A percentile compares a stretch with the other conserved stretches of the same genome.
Conservation (phyloP, 352 stramenopile species). For the Pythium rishiriense region DNA sequence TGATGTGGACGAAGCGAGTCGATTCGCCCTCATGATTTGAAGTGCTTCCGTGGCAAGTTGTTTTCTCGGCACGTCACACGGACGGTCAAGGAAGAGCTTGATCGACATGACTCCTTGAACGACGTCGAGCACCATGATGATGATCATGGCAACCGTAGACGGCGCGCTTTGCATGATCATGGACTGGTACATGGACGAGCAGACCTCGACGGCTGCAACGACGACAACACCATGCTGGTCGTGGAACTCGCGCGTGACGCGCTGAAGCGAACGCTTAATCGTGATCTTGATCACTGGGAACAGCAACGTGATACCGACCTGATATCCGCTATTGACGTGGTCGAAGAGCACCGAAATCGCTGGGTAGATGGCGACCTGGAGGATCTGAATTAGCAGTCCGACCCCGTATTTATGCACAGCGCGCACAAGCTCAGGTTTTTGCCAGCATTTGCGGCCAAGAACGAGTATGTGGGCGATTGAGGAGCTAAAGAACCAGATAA, state of each 20-base stretch:
- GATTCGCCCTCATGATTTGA: background rate
- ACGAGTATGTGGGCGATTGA: constrained; percentile 15
- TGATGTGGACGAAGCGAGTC: background rate
- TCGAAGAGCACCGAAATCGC: constrained; percentile 30
- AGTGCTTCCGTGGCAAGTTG: constrained; percentile 6
- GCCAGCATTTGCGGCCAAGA: constrained; percentile 2
- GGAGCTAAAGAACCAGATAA: background rate
- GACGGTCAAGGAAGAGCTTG: constrained; percentile 29
- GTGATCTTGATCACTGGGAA: constrained; percentile 26
- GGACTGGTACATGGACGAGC: constrained; percentile 28
- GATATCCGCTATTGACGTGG: background rate
- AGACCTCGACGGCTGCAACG: constrained; percentile 24
- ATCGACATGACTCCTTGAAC: constrained; percentile 17
- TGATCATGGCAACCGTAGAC: constrained; percentile 8
- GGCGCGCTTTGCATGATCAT: constrained; percentile 31
- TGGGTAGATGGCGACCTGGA: constrained; percentile 25
- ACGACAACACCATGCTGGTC: constrained; percentile 17
- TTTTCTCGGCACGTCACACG: background rate
- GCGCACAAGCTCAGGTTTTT: background rate
- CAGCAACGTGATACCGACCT: constrained; percentile 18
- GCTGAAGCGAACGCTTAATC: constrained; percentile 1
- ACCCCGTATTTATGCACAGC: background rate
- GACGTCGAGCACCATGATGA: constrained; percentile 29
- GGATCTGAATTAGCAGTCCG: background rate
- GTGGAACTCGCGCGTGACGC: constrained; percentile 1